Conservation (phyloP, 2,329 filamentous ascomycete species). For the Fusarium subglutinans region DNA sequence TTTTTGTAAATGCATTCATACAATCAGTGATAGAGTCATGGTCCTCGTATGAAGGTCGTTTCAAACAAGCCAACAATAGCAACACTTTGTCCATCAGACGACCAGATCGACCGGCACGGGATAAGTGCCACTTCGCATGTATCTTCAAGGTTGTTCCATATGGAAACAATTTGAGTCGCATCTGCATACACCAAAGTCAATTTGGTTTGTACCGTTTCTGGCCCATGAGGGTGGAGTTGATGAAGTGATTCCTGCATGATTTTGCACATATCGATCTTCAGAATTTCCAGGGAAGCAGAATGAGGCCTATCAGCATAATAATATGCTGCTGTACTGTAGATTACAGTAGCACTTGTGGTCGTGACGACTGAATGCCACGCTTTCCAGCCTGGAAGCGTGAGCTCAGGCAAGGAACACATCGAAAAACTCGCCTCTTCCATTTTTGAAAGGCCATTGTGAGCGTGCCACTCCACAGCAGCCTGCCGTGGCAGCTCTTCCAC, state of each 20-base stretch:
- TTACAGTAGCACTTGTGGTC: constrained; percentile 26
- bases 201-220: constrained; percentile 1
- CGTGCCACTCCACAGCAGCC: constrained; percentile 86
- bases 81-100: constrained; percentile 44
- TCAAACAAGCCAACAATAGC: constrained; percentile 48
- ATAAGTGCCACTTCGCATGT: constrained; percentile 37
- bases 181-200: constrained; percentile 49
- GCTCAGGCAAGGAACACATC: constrained; percentile 31
- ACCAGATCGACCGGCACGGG: constrained; percentile 53
- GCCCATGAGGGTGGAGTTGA: constrained; percentile 24
- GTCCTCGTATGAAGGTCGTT: constrained; percentile 16
- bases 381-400: constrained; percentile 38
- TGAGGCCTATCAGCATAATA: not conserved
- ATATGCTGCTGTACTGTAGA: constrained; percentile 46
- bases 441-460: constrained; percentile 65
- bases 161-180: constrained; percentile 18
- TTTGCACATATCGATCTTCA: constrained; percentile 29
- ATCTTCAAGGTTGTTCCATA: constrained; percentile 22
- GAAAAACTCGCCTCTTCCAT: constrained; percentile 44
- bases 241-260: constrained; percentile 39
- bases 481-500: constrained; percentile 79
- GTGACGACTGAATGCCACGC: constrained; percentile 45
- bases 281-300: not conserved
- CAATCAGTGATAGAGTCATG: constrained; percentile 11
- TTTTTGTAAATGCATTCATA: not conserved